Conservation (phyloP, 108 stramenopile genomes). For the Seminavis robusta region DNA sequence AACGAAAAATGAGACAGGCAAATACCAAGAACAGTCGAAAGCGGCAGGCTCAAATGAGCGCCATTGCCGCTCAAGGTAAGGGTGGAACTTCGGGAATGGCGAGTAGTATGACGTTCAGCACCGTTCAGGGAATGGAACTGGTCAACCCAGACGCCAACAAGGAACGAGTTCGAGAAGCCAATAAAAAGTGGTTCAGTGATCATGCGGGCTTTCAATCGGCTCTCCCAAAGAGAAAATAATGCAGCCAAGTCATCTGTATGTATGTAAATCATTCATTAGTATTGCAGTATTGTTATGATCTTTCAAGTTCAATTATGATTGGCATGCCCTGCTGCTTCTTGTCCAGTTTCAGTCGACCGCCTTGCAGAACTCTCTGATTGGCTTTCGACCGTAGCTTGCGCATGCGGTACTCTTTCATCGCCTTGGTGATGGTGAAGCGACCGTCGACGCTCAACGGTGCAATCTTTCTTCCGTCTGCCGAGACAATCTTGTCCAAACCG, state of each 20-base stretch:
- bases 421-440: slow-evolving; percentile 46
- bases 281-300: too few relatives aligned
- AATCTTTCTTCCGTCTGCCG: slow-evolving; percentile 37
- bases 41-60: slow-evolving; percentile 44
- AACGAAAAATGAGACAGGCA: slow-evolving; percentile 73
- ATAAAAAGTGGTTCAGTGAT: slow-evolving; percentile 86
- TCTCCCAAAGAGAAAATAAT: slow-evolving; percentile 36
- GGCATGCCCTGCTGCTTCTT: neutral
- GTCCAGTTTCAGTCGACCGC: slow-evolving; percentile 49
- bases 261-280: too few relatives aligned
- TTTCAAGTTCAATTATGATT: too few relatives aligned
- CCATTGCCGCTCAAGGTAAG: slow-evolving; percentile 17
- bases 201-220: slow-evolving; percentile 86
- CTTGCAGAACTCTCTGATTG: slow-evolving; percentile 58
- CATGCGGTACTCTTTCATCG: slow-evolving; percentile 68
- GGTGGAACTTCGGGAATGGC: slow-evolving; percentile 73
- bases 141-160: slow-evolving; percentile 84
- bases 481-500: slow-evolving; percentile 40
- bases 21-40: slow-evolving; percentile 79
- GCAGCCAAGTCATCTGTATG: too few relatives aligned
- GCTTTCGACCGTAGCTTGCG: slow-evolving; percentile 55
- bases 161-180: slow-evolving; percentile 64
- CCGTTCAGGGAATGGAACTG: slow-evolving; percentile 83
- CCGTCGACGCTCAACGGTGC: slow-evolving; percentile 70
- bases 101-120: slow-evolving; percentile 83